Evolutionary conservation across 208 protist genomes (phyloP), one percentile per base, ranked within the genome.

Genomic region (Acanthamoeba rhysodes): DNA sequence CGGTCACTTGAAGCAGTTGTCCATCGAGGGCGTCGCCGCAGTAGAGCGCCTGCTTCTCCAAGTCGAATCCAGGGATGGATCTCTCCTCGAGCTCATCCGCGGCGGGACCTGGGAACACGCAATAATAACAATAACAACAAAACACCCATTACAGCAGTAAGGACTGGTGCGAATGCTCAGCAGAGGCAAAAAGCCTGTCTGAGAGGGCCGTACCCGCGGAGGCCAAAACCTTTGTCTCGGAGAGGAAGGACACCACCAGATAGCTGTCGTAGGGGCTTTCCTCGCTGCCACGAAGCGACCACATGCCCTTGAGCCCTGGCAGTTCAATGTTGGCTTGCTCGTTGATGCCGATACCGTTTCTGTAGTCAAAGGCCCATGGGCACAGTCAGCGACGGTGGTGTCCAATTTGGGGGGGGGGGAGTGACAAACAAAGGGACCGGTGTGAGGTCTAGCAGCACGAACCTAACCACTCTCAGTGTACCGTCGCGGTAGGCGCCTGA

Each of bases 291-390:
- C 48, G 53, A 12, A 98, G 87, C 16, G 96, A 48, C 96, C 96
- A 98, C n/a, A 98, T 32, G 22, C 96, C 97, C 87, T 98, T 98
- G 34, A 98, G 94, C 45, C 98, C 98, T 2, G 95, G 78, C 22
- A 98, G 55, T 82, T 98, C 97, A 1, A 98, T 92, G n/a, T 95
- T 93, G 24, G 98, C 97, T 34, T 97, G 93, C 76, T 98, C 97
- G 22, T 97, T 94, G 90, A 98, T 98, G 29, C 98, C 98, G 92
- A 98, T 97, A 53, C 98, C 98, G 87, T 97, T 98, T 32, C 95
- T 94, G 87, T 20, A 24, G n/a, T n/a, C n/a, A 34, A 48, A 9
- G 18, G 12, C 41, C 4, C 18, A 78, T 9, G 4, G 3, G 20
- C n/a, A 74, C 20, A 24, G 9, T 27, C 29, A 41, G 41, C 59